Conservation (phyloP, 441 rosid genomes). For the Codiaeum variegatum region DNA sequence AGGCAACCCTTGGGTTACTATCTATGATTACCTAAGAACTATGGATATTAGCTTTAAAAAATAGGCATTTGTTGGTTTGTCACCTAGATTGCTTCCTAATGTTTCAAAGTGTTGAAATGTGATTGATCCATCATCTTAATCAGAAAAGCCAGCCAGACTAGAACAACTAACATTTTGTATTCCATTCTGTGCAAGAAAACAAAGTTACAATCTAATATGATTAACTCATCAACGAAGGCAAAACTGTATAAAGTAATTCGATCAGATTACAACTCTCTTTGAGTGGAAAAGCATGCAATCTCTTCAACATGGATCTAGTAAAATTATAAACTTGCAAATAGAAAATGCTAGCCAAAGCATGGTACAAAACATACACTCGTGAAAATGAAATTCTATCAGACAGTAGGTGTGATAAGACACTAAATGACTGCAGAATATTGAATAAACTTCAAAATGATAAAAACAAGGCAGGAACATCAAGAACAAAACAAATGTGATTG, state of each 20-base stretch:
- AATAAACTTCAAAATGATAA: neutral
- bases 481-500: neutral
- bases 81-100: neutral
- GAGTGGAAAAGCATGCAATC: neutral
- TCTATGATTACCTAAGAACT: neutral
- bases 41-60: neutral
- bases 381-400: neutral
- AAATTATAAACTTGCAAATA: too few relatives aligned
- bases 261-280: neutral
- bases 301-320: neutral
- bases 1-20: neutral
- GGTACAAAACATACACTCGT: neutral
- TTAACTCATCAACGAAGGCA: neutral
- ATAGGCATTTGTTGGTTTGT: neutral
- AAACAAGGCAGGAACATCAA: neutral
- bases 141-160: neutral
- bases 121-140: conserved; percentile 3
- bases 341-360: neutral
- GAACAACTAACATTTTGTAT: neutral
- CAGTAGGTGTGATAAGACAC: neutral
- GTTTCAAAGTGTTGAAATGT: neutral
- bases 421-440: neutral
- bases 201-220: neutral
- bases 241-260: neutral
- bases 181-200: neutral